Percentiles rank a stretch among this genome's conserved stretches.
Conservation (phyloP, 2,329 filamentous ascomycete genomes). For the Colletotrichum cuscutae region DNA sequence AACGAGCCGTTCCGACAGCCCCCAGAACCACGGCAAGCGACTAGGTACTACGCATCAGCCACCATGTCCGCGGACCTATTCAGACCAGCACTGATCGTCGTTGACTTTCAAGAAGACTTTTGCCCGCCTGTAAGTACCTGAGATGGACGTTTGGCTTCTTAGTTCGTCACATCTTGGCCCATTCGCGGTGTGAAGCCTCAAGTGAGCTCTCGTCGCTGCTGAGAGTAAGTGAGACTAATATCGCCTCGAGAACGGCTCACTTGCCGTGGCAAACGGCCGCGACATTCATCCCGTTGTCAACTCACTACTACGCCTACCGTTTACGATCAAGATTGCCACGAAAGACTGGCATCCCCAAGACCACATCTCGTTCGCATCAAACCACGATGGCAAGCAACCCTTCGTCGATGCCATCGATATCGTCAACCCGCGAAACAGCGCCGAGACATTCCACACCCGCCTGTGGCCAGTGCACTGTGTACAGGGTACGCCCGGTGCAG, state of each 20-base stretch:
- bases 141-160: slow-evolving; percentile 9
- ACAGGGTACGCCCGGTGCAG: slow-evolving; percentile 76
- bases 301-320: slow-evolving; percentile 75
- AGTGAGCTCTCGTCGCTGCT: neutral
- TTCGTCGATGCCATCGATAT: slow-evolving; percentile 75
- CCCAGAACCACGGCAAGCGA: neutral
- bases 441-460: slow-evolving; percentile 71
- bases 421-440: slow-evolving; percentile 70
- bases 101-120: slow-evolving; percentile 96
- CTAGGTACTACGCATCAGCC: neutral
- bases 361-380: slow-evolving; percentile 90
- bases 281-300: slow-evolving; percentile 79
- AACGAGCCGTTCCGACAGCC: no score
- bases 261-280: slow-evolving; percentile 82
- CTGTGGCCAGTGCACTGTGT: slow-evolving; percentile 96
- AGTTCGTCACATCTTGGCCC: slow-evolving; percentile 15
- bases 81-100: slow-evolving; percentile 71
- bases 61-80: slow-evolving; percentile 45
- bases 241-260: slow-evolving; percentile 75
- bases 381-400: slow-evolving; percentile 75
- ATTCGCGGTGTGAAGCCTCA: neutral
- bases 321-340: slow-evolving; percentile 82
- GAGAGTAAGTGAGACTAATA: neutral
- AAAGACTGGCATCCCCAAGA: slow-evolving; percentile 87
- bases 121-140: slow-evolving; percentile 79